These are phyloP conservation scores for Candida arabinofermentans DNA, from an alignment of 805 yeast genomes.

Conservation along the genomic window DNA sequence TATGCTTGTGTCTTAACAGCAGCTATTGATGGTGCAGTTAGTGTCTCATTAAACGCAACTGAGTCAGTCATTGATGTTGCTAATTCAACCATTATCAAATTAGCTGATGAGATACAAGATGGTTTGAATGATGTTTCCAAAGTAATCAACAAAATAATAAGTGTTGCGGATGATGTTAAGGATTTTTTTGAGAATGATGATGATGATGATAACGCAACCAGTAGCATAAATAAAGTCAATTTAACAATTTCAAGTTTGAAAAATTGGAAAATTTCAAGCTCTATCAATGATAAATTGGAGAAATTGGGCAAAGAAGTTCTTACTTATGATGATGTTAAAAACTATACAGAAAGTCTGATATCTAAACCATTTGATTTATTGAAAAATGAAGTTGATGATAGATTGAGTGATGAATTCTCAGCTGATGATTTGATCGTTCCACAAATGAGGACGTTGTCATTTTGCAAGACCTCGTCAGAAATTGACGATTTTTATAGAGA, in stretches of 20 bases:
- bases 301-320: constrained; percentile 52
- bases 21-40: constrained; percentile 66
- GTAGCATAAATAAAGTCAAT: constrained; percentile 44
- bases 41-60: constrained; percentile 70
- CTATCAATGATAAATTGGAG: constrained; percentile 56
- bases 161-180: constrained; percentile 40
- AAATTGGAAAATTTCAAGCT: constrained; percentile 59
- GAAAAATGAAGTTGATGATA: constrained; percentile 32
- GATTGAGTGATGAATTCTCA: constrained; percentile 17
- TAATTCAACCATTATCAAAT: constrained; percentile 50
- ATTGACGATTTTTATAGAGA: constrained; percentile 37
- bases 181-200: constrained; percentile 50
- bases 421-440: constrained; percentile 39
- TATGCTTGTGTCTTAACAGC: constrained; percentile 79
- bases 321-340: constrained; percentile 59
- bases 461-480: constrained; percentile 39
- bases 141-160: constrained; percentile 52
- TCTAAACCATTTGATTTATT: constrained; percentile 56
- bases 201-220: constrained; percentile 29
- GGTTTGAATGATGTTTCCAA: constrained; percentile 61
- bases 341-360: constrained; percentile 51
- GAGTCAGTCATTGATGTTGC: constrained; percentile 57
- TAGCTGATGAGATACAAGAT: constrained; percentile 60
- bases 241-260: constrained; percentile 53
- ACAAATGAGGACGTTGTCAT: constrained; percentile 24